Evolutionary conservation across 805 yeast species (phyloP).

Genomic region (Torulaspora indica): DNA sequence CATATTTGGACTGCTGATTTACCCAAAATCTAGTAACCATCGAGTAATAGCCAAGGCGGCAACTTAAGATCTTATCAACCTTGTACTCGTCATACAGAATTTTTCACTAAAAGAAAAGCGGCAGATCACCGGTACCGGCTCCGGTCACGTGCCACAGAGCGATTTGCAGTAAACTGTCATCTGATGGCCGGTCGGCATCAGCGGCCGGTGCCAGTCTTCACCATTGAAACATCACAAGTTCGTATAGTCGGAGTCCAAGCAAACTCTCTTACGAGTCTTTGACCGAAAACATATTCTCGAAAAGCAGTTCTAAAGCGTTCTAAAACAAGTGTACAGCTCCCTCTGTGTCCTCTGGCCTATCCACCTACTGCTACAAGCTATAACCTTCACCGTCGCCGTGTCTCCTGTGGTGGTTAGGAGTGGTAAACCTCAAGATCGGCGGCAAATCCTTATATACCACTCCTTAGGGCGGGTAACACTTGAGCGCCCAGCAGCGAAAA

Average conservation of each 20-base stretch:
- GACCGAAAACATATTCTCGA: no score
- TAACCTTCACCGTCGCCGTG: no score
- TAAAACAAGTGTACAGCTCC: no score
- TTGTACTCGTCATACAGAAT: conserved; percentile 1
- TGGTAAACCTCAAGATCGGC: not conserved
- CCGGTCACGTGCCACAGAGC: not conserved
- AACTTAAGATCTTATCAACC: not conserved
- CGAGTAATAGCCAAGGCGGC: not conserved
- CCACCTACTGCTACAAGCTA: not conserved
- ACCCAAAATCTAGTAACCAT: not conserved
- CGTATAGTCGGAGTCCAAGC: no score
- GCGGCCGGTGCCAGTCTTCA: no score
- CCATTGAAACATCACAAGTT: no score
- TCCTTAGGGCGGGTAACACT: not conserved
- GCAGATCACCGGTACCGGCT: not conserved
- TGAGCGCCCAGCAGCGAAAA: no score
- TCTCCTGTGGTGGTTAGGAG: not conserved
- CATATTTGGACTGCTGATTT: conserved; percentile 43
- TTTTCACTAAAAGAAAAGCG: conserved; percentile 4
- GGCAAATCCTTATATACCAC: not conserved
- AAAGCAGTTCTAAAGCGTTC: no score
- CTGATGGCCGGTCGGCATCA: no score
- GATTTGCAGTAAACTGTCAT: no score
- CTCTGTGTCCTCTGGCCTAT: no score
- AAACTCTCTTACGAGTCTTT: no score